A percentile compares a stretch with the other conserved stretches of the same genome.
These are phyloP conservation scores for Fusarium musae DNA, from an alignment of 2,329 filamentous ascomycete species.

Conservation along the genomic window DNA sequence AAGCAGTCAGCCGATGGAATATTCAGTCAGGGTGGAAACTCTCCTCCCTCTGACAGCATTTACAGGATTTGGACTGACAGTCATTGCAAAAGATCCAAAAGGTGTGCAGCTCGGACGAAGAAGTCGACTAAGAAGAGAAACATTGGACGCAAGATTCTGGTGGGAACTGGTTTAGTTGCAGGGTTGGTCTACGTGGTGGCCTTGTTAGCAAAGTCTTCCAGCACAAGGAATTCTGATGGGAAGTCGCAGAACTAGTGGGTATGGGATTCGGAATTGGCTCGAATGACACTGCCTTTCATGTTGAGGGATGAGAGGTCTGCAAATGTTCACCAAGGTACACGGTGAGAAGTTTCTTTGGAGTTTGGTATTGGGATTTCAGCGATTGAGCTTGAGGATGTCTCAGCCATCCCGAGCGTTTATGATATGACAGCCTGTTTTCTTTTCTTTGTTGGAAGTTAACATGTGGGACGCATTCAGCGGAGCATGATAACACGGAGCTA, in stretches of 20 bases:
- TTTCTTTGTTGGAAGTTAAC: slow-evolving; percentile 4
- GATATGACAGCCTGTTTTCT: background rate
- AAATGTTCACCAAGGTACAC: background rate
- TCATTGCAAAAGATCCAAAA: background rate
- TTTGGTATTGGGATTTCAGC: slow-evolving; percentile 5
- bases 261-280: background rate
- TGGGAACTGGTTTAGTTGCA: slow-evolving; percentile 66
- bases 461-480: background rate
- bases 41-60: slow-evolving; percentile 70
- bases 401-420: background rate
- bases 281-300: background rate
- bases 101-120: slow-evolving; percentile 7
- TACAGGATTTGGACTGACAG: slow-evolving; percentile 47
- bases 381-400: background rate
- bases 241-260: slow-evolving; percentile 39
- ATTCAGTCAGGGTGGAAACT: slow-evolving; percentile 62
- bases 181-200: slow-evolving; percentile 68
- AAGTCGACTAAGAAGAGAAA: slow-evolving; percentile 52
- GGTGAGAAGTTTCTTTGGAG: slow-evolving; percentile 9
- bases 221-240: slow-evolving; percentile 53
- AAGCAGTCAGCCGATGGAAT: slow-evolving; percentile 61
- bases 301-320: background rate
- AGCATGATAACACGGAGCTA: slow-evolving; percentile 23
- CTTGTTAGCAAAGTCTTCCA: slow-evolving; percentile 67
- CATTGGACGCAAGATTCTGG: slow-evolving; percentile 59